Conservation (phyloP, 2,329 filamentous ascomycete genomes). For the Aspergillus floridensis region DNA sequence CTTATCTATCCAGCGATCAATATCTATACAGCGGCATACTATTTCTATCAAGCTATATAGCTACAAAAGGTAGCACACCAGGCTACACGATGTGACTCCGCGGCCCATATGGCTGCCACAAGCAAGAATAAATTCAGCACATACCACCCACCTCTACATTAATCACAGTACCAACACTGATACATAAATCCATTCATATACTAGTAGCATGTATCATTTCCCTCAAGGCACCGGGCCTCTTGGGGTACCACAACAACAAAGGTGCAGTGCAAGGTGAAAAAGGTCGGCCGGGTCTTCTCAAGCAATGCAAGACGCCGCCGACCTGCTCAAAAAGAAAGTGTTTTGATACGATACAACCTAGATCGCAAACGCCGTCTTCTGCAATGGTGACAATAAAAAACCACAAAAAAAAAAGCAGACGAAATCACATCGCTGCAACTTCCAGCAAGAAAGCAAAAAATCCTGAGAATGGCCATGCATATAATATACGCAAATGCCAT, state of each 20-base stretch:
- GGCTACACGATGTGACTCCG: too few relatives aligned
- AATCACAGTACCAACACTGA: not conserved
- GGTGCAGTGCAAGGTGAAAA: not conserved
- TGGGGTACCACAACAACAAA: not conserved
- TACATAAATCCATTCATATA: not conserved
- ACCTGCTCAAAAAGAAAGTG: conserved; percentile 1
- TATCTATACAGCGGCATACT: too few relatives aligned
- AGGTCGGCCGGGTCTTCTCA: not conserved
- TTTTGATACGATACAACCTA: conserved; percentile 12
- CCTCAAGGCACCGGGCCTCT: conserved; percentile 4
- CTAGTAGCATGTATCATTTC: not conserved
- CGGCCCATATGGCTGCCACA: too few relatives aligned
- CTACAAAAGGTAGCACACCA: too few relatives aligned
- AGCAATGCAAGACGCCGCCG: not conserved
- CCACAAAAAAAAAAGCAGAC: conserved; percentile 1
- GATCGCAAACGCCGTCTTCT: conserved; percentile 25
- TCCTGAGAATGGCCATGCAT: conserved; percentile 7
- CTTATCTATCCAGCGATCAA: too few relatives aligned
- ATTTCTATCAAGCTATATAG: too few relatives aligned
- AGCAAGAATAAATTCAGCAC: too few relatives aligned
- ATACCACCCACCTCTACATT: too few relatives aligned
- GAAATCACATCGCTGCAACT: conserved; percentile 12
- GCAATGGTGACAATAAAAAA: conserved; percentile 17
- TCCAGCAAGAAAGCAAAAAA: conserved; percentile 5
- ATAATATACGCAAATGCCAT: conserved; percentile 1